Percentiles rank a stretch among this genome's conserved stretches.
These are phyloP conservation scores for Ogataea ramenticola DNA, from an alignment of 805 yeast genomes.

Conservation along the genomic window DNA sequence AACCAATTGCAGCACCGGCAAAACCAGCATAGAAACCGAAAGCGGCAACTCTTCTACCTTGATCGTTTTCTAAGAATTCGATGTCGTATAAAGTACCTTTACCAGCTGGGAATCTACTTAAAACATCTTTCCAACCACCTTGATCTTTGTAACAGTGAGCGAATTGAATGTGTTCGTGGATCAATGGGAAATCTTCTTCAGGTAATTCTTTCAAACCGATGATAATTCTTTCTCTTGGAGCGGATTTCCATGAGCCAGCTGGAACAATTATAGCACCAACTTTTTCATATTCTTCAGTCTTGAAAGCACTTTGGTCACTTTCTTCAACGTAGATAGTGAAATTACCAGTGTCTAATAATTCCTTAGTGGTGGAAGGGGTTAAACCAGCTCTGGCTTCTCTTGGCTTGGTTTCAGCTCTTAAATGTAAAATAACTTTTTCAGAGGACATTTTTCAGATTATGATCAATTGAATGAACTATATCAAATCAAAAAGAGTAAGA, in stretches of 20 bases:
- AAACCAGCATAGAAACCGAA: constrained; percentile 99
- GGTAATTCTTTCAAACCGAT: constrained; percentile 94
- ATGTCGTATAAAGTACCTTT: constrained; percentile 87
- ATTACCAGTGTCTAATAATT: constrained; percentile 71
- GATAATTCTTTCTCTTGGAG: constrained; percentile 86
- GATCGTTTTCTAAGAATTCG: constrained; percentile 89
- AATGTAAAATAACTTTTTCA: constrained; percentile 57
- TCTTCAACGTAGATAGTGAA: constrained; percentile 86
- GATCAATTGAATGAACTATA: no score
- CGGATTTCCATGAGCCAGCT: constrained; percentile 86
- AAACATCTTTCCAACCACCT: constrained; percentile 93
- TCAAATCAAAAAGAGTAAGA: no score
- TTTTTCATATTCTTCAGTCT: constrained; percentile 62
- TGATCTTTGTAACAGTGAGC: constrained; percentile 99
- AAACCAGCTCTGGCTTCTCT: constrained; percentile 95
- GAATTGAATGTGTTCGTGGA: constrained; percentile 95
- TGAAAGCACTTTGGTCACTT: constrained; percentile 75
- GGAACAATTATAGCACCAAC: constrained; percentile 89
- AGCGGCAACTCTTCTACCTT: constrained; percentile 98
- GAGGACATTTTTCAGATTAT: constrained; percentile 1
- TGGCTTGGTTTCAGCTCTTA: constrained; percentile 97
- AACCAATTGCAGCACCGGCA: constrained; percentile 98
- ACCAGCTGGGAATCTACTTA: constrained; percentile 85
- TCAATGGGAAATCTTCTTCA: constrained; percentile 85
- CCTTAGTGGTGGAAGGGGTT: constrained; percentile 85